Evolutionary conservation across 2,329 filamentous ascomycete species (phyloP), one percentile per base, ranked within the genome.

Genomic region (Cryphonectria parasitica): DNA sequence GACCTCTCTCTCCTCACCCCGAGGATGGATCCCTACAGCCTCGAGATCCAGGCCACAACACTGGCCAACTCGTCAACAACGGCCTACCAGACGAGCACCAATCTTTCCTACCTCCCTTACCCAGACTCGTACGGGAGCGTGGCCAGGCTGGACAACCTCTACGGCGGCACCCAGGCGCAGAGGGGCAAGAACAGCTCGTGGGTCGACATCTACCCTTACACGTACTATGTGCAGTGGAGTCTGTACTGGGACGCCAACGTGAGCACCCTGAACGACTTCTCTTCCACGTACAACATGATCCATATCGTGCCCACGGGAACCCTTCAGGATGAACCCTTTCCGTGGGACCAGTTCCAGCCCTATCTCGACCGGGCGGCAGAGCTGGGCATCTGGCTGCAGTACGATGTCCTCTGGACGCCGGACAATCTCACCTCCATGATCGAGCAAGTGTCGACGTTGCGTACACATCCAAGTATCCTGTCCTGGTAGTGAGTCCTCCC

Each of bases 401-500:
- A 73, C 36, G 74, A 75, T 41, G 71, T 75, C 5, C 69, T 74
- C 45, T 75, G 74, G 74, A 67, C 69, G 6, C 69, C 66, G 4
- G 39, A 56, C 5, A 74, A 75, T 39, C 28, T 71, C 31, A 75
- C 73, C 0, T 65, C 70, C 31, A 74, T 75, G 73, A 68, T 73
- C 25, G 73, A 75, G 60, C 81, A 83, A 67, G 77, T 83, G 39
- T 74, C 79, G 0, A 74, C 70, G 10, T 73, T 83, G 6, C 78
- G 79, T 66, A 72, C 75, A 36, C 78, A 79, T 34, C 77, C 77
- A 5, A 77, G 74, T 7, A 76, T 86, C 13, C 77, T 86, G 2
- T 78, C 83, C 15, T 86, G 83, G 81, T 85, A 85, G 63, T 64
- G 34, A 52, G 63, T 64, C 7, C 15, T 64, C 34, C 34, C n/a